Evolutionary conservation across 2,329 filamentous ascomycete genomes (phyloP).

Genomic region (Aureobasidium sp.): DNA sequence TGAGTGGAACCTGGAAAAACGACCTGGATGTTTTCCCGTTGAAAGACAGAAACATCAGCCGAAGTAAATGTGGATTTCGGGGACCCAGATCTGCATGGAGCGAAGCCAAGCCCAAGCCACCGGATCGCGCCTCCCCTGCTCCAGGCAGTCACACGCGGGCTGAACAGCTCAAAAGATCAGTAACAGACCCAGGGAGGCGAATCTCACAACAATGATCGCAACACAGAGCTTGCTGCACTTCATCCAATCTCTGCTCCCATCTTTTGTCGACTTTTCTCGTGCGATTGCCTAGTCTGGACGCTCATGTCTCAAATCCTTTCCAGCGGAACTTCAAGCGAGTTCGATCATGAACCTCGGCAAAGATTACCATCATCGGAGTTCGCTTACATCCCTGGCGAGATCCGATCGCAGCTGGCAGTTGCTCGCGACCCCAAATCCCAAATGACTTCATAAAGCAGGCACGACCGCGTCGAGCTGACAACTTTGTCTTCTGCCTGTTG

Average conservation of each 20-base stretch:
- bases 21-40: not conserved
- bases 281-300: not conserved
- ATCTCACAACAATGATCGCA: not conserved
- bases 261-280: not conserved
- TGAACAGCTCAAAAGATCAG: no score
- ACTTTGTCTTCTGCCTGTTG: not conserved
- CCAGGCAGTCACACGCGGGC: not conserved
- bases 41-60: slow-evolving; percentile 3
- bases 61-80: not conserved
- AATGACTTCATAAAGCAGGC: slow-evolving; percentile 4
- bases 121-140: not conserved
- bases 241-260: no score
- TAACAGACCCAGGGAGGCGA: no score
- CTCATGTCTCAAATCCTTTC: not conserved
- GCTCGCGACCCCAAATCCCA: not conserved
- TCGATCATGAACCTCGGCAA: not conserved
- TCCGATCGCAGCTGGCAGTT: not conserved
- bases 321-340: not conserved
- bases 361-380: not conserved
- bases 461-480: slow-evolving; percentile 2
- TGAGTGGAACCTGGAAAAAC: not conserved
- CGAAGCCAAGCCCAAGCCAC: slow-evolving; percentile 2
- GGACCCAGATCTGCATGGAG: slow-evolving; percentile 1
- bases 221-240: not conserved
- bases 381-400: not conserved